Conservation (phyloP, 306 rosid species). For the Trifolium subterraneum region DNA sequence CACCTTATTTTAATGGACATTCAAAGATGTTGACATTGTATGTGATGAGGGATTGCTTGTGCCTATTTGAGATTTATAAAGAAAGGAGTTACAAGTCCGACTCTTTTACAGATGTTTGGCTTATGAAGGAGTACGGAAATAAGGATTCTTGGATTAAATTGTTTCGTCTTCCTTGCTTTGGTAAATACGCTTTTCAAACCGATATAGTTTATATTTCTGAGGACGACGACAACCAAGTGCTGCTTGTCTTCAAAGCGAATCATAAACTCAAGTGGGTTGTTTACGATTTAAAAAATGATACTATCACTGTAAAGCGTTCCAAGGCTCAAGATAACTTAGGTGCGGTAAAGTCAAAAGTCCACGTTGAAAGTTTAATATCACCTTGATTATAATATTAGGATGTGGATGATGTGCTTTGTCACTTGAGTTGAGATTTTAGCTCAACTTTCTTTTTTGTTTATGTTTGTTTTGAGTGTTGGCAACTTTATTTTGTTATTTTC, state of each 20-base stretch:
- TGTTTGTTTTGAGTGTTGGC: no score
- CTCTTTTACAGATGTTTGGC: neutral
- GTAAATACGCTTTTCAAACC: neutral
- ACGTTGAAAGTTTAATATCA: conserved; percentile 46
- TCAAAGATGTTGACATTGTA: no score
- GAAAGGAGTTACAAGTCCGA: no score
- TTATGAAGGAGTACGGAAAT: neutral
- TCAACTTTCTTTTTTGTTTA: no score
- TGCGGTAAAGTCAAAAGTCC: neutral
- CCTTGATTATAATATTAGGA: conserved; percentile 33
- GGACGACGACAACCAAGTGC: neutral
- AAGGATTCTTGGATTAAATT: neutral
- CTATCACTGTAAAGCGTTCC: neutral
- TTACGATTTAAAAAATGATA: conserved; percentile 16
- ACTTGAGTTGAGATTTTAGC: neutral
- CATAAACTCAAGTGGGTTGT: neutral
- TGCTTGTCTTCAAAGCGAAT: no score
- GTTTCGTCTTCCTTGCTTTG: neutral
- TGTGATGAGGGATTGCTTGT: neutral
- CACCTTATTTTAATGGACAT: no score
- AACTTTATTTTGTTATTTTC: no score
- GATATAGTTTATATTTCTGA: neutral
- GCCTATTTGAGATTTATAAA: neutral
- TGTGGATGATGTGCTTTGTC: neutral
- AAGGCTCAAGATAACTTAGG: neutral